Percentiles rank a stretch among this genome's conserved stretches.
These are phyloP conservation scores for Penicillium paneum DNA, from an alignment of 2,329 filamentous ascomycete genomes.

Conservation along the genomic window DNA sequence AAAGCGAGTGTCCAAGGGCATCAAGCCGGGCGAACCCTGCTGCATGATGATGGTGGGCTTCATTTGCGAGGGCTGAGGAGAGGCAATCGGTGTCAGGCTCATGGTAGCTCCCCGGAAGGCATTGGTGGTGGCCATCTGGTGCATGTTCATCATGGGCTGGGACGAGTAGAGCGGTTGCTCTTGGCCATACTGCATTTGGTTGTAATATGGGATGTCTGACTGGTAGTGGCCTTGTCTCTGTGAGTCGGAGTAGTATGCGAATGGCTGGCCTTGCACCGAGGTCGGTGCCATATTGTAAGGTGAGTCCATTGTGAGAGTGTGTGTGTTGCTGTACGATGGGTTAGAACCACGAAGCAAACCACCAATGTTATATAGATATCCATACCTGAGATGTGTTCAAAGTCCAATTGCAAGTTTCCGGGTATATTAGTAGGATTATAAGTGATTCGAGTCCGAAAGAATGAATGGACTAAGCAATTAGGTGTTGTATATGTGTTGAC, in stretches of 20 bases:
- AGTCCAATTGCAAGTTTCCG: neutral
- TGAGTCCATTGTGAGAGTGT: conserved; percentile 58
- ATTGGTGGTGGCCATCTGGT: conserved; percentile 43
- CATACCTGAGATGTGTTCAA: conserved; percentile 3
- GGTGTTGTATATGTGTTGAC: conserved; percentile 25
- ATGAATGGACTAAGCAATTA: conserved; percentile 35
- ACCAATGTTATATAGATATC: neutral
- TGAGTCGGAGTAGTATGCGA: conserved; percentile 84
- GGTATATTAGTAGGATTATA: conserved; percentile 4
- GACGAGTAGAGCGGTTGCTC: conserved; percentile 38
- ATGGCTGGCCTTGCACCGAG: conserved; percentile 66
- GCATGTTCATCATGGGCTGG: conserved; percentile 46
- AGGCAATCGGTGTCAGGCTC: conserved; percentile 66
- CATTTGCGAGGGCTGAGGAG: conserved; percentile 68
- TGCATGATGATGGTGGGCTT: conserved; percentile 70
- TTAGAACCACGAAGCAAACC: neutral
- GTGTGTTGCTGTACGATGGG: neutral
- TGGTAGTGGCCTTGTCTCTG: conserved; percentile 72
- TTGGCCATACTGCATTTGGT: conserved; percentile 33
- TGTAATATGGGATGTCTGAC: conserved; percentile 49
- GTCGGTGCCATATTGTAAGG: conserved; percentile 52
- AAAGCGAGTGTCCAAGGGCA: conserved; percentile 73
- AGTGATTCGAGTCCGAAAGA: conserved; percentile 16
- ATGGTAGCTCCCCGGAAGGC: conserved; percentile 40
- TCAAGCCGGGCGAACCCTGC: conserved; percentile 52